Evolutionary conservation across 1,139 yeast genomes (phyloP).

Genomic region (Pichia sp.): DNA sequence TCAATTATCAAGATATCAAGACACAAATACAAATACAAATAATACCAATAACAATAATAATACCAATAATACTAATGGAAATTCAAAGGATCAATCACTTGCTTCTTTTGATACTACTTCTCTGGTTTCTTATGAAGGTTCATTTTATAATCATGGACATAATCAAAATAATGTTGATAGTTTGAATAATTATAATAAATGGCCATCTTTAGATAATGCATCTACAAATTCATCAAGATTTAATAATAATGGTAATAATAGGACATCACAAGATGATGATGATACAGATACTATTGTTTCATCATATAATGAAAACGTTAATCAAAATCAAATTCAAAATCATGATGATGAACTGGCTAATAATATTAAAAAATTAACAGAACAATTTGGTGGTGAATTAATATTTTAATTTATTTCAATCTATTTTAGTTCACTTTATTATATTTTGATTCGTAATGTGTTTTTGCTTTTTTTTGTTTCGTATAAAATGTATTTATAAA

Average conservation of each 20-base stretch:
- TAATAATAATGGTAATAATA: not conserved
- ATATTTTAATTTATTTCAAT: constrained; percentile 7
- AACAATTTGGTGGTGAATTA: constrained; percentile 17
- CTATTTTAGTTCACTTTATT: no score
- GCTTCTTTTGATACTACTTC: constrained; percentile 22
- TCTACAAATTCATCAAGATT: not conserved
- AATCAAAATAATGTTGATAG: not conserved
- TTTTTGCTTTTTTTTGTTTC: not conserved
- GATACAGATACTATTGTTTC: constrained; percentile 11
- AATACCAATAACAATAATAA: not conserved
- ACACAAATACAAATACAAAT: constrained; percentile 4
- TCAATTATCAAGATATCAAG: constrained; percentile 36
- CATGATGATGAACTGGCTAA: constrained; percentile 4
- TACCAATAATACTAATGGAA: not conserved
- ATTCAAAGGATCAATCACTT: not conserved
- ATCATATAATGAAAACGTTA: constrained; percentile 7
- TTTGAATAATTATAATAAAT: constrained; percentile 7
- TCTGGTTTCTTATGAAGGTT: constrained; percentile 24
- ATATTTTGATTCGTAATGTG: no score
- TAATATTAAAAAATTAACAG: constrained; percentile 17
- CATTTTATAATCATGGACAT: constrained; percentile 10
- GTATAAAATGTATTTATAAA: not conserved
- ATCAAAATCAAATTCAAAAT: not conserved
- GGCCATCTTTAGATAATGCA: constrained; percentile 19
- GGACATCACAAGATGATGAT: not conserved